phyloP scores from a whole-genome alignment of 2,329 filamentous ascomycete genomes.

The Diaporthe aspalathi region DNA sequence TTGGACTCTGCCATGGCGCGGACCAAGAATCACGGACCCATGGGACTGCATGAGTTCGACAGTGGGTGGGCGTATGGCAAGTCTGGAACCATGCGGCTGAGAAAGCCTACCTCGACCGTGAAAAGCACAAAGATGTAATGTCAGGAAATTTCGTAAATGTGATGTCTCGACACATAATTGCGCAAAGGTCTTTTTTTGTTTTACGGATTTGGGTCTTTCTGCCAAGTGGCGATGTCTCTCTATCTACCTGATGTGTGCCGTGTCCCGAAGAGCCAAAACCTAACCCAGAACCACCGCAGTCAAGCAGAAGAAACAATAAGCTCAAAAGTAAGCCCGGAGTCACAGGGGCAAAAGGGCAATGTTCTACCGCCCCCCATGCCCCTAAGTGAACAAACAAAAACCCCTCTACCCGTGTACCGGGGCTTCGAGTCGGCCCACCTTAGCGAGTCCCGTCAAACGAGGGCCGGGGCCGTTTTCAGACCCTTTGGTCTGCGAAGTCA shows the following conservation, averaged over 20 bases:
- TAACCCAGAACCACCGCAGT: slow-evolving; percentile 30
- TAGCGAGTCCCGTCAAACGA: slow-evolving; percentile 10
- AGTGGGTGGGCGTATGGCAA: neutral
- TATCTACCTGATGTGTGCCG: slow-evolving; percentile 36
- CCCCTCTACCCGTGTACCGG: neutral
- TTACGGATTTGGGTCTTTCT: slow-evolving; percentile 32
- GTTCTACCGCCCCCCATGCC: slow-evolving; percentile 37
- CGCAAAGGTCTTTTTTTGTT: slow-evolving; percentile 22
- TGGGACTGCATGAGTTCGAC: neutral
- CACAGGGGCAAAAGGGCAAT: slow-evolving; percentile 35
- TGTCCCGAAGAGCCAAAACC: slow-evolving; percentile 36
- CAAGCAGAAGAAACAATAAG: slow-evolving; percentile 33
- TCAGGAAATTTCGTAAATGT: neutral
- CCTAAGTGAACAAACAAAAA: slow-evolving; percentile 36
- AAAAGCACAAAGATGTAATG: slow-evolving; percentile 8
- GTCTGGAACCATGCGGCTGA: neutral
- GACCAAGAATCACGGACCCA: neutral
- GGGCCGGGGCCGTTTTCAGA: slow-evolving; percentile 53
- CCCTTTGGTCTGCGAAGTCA: slow-evolving; percentile 82
- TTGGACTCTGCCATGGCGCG: neutral
- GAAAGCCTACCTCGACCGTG: neutral
- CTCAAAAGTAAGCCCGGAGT: slow-evolving; percentile 33
- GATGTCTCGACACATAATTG: slow-evolving; percentile 10
- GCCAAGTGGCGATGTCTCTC: slow-evolving; percentile 36
- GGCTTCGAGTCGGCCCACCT: slow-evolving; percentile 31